These are phyloP conservation scores for Bipolaris sorokiniana DNA, from an alignment of 2,329 filamentous ascomycete genomes.

Conservation along the genomic window DNA sequence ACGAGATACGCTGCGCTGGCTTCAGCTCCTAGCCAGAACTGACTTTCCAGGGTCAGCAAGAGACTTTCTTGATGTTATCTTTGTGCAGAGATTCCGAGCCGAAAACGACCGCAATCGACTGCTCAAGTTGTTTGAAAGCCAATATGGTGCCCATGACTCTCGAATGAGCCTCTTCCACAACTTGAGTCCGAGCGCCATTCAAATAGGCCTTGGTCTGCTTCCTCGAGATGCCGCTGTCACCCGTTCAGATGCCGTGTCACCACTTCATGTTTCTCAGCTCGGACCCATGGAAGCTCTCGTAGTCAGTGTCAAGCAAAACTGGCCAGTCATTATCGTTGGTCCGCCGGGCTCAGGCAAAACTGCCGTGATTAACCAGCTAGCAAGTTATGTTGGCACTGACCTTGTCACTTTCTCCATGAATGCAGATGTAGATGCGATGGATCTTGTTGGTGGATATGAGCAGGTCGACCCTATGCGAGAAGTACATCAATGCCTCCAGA, in stretches of 20 bases:
- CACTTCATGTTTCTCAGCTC: constrained; percentile 59
- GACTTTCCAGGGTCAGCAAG: constrained; percentile 64
- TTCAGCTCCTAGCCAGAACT: constrained; percentile 70
- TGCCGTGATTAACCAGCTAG: constrained; percentile 76
- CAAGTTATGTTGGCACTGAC: constrained; percentile 76
- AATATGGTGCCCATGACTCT: constrained; percentile 60
- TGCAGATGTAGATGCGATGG: constrained; percentile 94
- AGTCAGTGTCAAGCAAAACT: constrained; percentile 82
- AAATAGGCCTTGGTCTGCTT: constrained; percentile 80
- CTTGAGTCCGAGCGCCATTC: constrained; percentile 68
- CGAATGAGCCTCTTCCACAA: constrained; percentile 68
- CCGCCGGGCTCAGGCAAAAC: constrained; percentile 88
- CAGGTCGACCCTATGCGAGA: constrained; percentile 84
- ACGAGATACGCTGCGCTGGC: constrained; percentile 86
- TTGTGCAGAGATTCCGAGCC: constrained; percentile 85
- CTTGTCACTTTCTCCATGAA: constrained; percentile 88
- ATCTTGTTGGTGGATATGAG: constrained; percentile 95
- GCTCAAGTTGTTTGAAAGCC: constrained; percentile 67
- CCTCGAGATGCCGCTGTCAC: constrained; percentile 59
- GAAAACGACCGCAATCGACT: constrained; percentile 70
- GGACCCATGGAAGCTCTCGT: constrained; percentile 83
- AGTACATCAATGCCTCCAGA: constrained; percentile 65
- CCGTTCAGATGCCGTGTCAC: constrained; percentile 32
- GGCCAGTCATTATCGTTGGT: constrained; percentile 89
- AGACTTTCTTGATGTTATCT: constrained; percentile 81